Conservation (phyloP, 2,329 filamentous ascomycete species). For the Aspergillus puulaauensis region DNA sequence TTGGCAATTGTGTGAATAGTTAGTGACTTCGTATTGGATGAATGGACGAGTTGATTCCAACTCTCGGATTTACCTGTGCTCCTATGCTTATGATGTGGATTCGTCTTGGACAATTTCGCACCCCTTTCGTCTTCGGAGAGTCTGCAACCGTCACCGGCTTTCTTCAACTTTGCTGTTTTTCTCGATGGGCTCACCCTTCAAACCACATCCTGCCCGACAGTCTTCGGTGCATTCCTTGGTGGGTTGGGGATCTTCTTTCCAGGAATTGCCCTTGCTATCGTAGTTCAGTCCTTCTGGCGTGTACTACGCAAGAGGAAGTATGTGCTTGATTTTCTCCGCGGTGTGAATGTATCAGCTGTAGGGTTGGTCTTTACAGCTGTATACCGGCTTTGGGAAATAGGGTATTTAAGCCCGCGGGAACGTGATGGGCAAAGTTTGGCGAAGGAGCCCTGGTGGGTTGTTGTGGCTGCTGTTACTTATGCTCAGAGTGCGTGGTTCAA, state of each 20-base stretch:
- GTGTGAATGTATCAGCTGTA: slow-evolving; percentile 61
- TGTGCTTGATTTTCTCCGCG: slow-evolving; percentile 53
- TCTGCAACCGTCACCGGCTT: too few species aligned
- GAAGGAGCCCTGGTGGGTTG: slow-evolving; percentile 63
- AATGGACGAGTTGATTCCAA: too few species aligned
- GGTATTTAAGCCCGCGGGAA: slow-evolving; percentile 55
- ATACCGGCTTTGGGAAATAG: slow-evolving; percentile 63
- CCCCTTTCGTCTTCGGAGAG: too few species aligned
- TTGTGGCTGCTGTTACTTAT: slow-evolving; percentile 54
- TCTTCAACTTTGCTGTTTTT: slow-evolving; percentile 56
- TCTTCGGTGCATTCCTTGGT: slow-evolving; percentile 52
- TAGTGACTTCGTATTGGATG: too few species aligned
- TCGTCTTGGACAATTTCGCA: too few species aligned
- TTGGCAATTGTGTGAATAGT: too few species aligned
- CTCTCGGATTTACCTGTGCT: too few species aligned
- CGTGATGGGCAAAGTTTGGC: slow-evolving; percentile 54
- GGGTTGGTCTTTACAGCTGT: slow-evolving; percentile 65
- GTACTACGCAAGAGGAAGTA: slow-evolving; percentile 46
- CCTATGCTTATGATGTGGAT: too few species aligned
- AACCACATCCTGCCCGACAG: slow-evolving; percentile 26
- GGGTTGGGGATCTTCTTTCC: slow-evolving; percentile 47
- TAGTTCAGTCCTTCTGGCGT: slow-evolving; percentile 54
- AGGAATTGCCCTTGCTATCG: slow-evolving; percentile 35
- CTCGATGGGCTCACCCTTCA: slow-evolving; percentile 53
- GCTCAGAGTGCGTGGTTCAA: slow-evolving; percentile 50